Conservation (phyloP, 1,284 basidiomycete genomes). For the Melampsora larici-populina region DNA sequence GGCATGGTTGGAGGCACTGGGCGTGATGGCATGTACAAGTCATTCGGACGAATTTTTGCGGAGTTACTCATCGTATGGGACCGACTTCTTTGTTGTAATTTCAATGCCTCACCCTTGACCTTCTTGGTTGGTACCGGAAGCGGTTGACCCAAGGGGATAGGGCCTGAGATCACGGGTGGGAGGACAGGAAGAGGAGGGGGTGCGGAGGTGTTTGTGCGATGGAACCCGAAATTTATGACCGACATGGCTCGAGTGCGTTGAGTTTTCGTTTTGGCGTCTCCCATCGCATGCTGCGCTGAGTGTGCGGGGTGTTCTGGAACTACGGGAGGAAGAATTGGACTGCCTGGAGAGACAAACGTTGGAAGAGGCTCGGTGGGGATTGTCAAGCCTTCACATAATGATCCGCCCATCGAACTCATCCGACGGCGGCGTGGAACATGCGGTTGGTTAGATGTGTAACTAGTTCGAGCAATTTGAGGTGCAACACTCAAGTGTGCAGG, state of each 20-base stretch:
- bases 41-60: neutral
- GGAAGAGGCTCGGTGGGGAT: neutral
- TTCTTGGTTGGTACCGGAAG: slow-evolving; percentile 4
- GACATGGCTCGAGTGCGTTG: slow-evolving; percentile 24
- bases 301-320: neutral
- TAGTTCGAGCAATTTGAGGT: neutral
- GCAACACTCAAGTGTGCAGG: neutral
- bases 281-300: neutral
- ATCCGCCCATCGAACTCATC: neutral
- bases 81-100: neutral
- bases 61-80: neutral
- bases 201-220: neutral
- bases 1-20: neutral
- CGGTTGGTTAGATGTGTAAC: neutral
- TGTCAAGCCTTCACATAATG: neutral
- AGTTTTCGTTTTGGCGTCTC: neutral
- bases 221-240: slow-evolving; percentile 1
- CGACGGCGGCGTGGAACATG: neutral
- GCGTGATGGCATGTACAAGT: neutral
- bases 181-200: neutral
- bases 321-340: too few relatives aligned
- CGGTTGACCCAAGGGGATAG: neutral
- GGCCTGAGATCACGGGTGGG: neutral
- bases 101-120: neutral
- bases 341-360: neutral